Evolutionary conservation across 257 asterid genomes (phyloP).

Genomic region (Ilex aquifolium): DNA sequence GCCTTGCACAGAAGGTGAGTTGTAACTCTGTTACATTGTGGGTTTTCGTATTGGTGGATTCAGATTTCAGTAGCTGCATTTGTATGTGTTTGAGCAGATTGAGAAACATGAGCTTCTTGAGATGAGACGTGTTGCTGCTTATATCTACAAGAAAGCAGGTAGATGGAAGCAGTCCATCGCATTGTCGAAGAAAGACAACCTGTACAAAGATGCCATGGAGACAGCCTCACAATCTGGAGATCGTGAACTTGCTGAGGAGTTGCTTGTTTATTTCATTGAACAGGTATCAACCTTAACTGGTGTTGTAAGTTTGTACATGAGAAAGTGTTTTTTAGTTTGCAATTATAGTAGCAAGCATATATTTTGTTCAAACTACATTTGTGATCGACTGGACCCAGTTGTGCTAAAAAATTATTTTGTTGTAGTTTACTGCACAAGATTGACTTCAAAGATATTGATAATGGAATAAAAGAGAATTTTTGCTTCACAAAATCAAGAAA

Average conservation of each 20-base stretch:
- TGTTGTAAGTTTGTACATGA: no score
- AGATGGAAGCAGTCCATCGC: constrained; percentile 98
- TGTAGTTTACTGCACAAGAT: no score
- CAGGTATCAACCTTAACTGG: constrained; percentile 41
- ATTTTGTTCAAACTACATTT: no score
- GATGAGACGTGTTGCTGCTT: constrained; percentile 99
- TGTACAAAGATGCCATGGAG: constrained; percentile 99
- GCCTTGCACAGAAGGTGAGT: constrained; percentile 93
- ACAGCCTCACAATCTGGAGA: constrained; percentile 99
- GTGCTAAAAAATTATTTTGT: no score
- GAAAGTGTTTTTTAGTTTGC: no score
- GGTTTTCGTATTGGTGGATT: constrained; percentile 11
- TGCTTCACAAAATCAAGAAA: no score
- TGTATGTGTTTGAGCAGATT: constrained; percentile 41
- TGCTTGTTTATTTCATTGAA: constrained; percentile 92
- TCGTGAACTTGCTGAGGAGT: constrained; percentile 99
- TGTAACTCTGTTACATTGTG: constrained; percentile 10
- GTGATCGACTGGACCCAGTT: no score
- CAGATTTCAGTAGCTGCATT: background rate
- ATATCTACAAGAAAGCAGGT: constrained; percentile 97
- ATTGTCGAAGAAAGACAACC: constrained; percentile 91
- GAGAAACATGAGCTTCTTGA: constrained; percentile 99
- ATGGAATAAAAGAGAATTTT: no score
- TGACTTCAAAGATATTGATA: no score
- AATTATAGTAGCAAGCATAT: no score